Percentiles rank a stretch among this genome's conserved stretches.
Evolutionary conservation across 2,329 filamentous ascomycete genomes (phyloP).

Genomic region (Alternaria viburni): DNA sequence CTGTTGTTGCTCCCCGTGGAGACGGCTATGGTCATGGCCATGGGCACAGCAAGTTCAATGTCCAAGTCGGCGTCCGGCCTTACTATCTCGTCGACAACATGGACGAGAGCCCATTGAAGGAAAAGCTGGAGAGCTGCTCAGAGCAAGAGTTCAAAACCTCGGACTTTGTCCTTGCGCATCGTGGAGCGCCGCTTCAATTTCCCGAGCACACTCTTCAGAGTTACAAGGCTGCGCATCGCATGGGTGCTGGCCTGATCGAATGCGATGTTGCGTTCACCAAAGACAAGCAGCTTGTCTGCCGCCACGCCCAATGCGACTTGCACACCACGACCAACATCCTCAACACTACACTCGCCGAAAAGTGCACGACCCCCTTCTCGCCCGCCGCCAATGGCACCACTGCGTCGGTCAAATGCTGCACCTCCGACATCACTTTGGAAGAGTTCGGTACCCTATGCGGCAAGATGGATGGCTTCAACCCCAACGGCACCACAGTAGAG

Average conservation of each 20-base stretch:
- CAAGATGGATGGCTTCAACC: constrained; percentile 70
- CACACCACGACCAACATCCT: constrained; percentile 50
- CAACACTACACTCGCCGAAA: constrained; percentile 42
- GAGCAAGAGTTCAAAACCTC: constrained; percentile 44
- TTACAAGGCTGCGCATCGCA: constrained; percentile 41
- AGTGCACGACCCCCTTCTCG: constrained; percentile 47
- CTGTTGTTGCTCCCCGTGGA: constrained; percentile 29
- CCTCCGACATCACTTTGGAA: constrained; percentile 70
- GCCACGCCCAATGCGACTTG: constrained; percentile 48
- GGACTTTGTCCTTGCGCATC: constrained; percentile 46
- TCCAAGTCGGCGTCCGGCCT: constrained; percentile 45
- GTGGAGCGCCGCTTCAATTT: constrained; percentile 45
- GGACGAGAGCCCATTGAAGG: constrained; percentile 46
- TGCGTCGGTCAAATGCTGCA: constrained; percentile 72
- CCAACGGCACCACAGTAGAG: constrained; percentile 62
- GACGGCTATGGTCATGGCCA: constrained; percentile 12
- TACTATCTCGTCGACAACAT: constrained; percentile 48
- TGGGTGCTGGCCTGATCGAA: constrained; percentile 47
- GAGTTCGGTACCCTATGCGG: constrained; percentile 73
- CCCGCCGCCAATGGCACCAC: constrained; percentile 42
- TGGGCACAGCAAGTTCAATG: constrained; percentile 34
- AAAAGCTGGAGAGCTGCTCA: constrained; percentile 47
- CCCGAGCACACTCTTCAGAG: constrained; percentile 44
- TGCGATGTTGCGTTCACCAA: constrained; percentile 49
- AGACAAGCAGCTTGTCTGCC: constrained; percentile 48